phyloP scores from a whole-genome alignment of 768 basidiomycete genomes.

The Calvatia gigantea region DNA sequence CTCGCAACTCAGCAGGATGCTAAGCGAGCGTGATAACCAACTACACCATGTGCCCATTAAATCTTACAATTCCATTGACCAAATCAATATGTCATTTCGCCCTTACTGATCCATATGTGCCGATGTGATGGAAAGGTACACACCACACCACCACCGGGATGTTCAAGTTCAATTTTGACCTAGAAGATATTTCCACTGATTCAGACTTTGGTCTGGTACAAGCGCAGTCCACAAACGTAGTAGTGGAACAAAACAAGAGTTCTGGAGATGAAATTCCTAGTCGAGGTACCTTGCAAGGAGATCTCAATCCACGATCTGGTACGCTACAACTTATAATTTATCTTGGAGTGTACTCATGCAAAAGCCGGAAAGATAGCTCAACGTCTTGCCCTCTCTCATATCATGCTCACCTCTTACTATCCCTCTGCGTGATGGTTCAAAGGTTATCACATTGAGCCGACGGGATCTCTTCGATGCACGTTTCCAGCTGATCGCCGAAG shows the following conservation, averaged over 20 bases:
- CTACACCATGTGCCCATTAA: conserved; percentile 14
- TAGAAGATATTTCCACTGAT: conserved; percentile 36
- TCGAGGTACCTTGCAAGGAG: conserved; percentile 26
- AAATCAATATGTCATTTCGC: background rate
- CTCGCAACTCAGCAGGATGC: conserved; percentile 7
- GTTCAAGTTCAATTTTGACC: conserved; percentile 72
- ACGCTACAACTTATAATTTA: conserved; percentile 21
- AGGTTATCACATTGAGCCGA: conserved; percentile 49
- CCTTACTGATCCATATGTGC: background rate
- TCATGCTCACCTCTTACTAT: conserved; percentile 75
- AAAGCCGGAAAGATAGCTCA: conserved; percentile 44
- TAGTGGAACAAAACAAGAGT: background rate
- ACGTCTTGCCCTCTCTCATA: conserved; percentile 64
- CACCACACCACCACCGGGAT: conserved; percentile 24
- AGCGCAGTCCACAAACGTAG: background rate
- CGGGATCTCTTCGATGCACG: conserved; percentile 94
- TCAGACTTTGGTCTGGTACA: conserved; percentile 5
- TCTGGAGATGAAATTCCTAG: conserved; percentile 4
- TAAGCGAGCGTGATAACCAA: conserved; percentile 16
- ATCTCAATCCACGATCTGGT: conserved; percentile 30
- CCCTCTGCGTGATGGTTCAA: conserved; percentile 34
- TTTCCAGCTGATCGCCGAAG: conserved; percentile 83
- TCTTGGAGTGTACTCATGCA: conserved; percentile 6
- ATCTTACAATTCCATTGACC: background rate
- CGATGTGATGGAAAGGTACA: background rate